These are phyloP conservation scores for Cocos nucifera DNA, from an alignment of 176 grass and related monocot species.

Conservation along the genomic window DNA sequence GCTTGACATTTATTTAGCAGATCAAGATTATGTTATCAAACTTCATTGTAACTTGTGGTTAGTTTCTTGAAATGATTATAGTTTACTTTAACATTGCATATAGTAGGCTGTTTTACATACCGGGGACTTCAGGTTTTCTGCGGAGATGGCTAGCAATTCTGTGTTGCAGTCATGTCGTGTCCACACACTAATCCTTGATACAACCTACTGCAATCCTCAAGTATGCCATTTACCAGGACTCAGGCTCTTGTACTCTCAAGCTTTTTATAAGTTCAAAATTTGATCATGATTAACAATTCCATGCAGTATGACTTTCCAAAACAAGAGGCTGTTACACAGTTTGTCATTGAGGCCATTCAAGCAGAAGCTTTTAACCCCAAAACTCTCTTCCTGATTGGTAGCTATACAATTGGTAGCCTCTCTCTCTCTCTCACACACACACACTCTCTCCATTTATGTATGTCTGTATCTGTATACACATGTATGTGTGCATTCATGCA, in stretches of 20 bases:
- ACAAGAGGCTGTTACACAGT: slow-evolving; percentile 82
- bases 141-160: slow-evolving; percentile 59
- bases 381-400: slow-evolving; percentile 92
- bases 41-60: not conserved
- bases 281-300: no score
- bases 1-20: not conserved
- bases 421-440: not conserved
- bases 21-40: no score
- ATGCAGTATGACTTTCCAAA: slow-evolving; percentile 93
- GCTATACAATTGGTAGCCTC: slow-evolving; percentile 85
- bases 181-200: slow-evolving; percentile 86
- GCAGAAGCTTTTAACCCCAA: slow-evolving; percentile 91
- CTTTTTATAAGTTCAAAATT: no score
- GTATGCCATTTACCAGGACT: slow-evolving; percentile 29
- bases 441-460: not conserved
- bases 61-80: slow-evolving; percentile 10
- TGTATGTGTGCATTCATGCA: no score
- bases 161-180: slow-evolving; percentile 48
- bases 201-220: slow-evolving; percentile 79
- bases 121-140: slow-evolving; percentile 81
- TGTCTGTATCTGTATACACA: no score
- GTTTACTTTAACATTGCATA: slow-evolving; percentile 22
- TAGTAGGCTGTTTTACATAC: slow-evolving; percentile 80
- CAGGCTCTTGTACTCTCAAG: no score
- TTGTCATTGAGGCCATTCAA: slow-evolving; percentile 95